phyloP scores from a whole-genome alignment of 2,329 filamentous ascomycete genomes.

The Phoma sp. region DNA sequence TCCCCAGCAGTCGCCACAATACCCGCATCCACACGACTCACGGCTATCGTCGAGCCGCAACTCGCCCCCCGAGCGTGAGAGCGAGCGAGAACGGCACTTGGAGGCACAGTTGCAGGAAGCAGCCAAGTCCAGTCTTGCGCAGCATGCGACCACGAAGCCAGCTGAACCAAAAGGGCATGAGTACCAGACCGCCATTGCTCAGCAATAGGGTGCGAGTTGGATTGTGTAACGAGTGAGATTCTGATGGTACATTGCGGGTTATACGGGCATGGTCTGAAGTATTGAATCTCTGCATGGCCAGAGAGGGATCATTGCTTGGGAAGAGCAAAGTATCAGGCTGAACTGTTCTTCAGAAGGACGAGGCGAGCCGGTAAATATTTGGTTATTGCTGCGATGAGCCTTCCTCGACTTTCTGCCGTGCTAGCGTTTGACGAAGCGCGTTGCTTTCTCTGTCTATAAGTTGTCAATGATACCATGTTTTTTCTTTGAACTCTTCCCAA shows the following conservation, averaged over 20 bases:
- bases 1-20: conserved; percentile 10
- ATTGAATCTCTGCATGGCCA: background rate
- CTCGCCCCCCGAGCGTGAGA: conserved; percentile 34
- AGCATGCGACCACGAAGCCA: conserved; percentile 18
- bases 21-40: conserved; percentile 22
- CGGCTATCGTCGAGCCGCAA: conserved; percentile 23
- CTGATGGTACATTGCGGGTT: background rate
- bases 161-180: conserved; percentile 5
- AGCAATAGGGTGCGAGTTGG: conserved; percentile 7
- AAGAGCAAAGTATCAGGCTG: too few species aligned
- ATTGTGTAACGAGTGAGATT: background rate
- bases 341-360: too few species aligned
- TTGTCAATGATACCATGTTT: conserved; percentile 19
- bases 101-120: conserved; percentile 45
- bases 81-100: conserved; percentile 29
- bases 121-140: conserved; percentile 42
- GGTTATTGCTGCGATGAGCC: background rate
- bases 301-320: too few species aligned
- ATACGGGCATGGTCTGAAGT: too few species aligned
- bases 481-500: background rate
- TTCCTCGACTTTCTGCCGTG: background rate
- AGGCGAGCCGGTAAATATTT: too few species aligned
- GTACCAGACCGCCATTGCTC: conserved; percentile 15
- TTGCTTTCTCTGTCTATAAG: conserved; percentile 11
- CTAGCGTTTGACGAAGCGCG: conserved; percentile 4